Percentiles rank a stretch among this genome's conserved stretches.
These are phyloP conservation scores for Chamaecrista fasciculata DNA, from an alignment of 306 rosid genomes.

Conservation along the genomic window DNA sequence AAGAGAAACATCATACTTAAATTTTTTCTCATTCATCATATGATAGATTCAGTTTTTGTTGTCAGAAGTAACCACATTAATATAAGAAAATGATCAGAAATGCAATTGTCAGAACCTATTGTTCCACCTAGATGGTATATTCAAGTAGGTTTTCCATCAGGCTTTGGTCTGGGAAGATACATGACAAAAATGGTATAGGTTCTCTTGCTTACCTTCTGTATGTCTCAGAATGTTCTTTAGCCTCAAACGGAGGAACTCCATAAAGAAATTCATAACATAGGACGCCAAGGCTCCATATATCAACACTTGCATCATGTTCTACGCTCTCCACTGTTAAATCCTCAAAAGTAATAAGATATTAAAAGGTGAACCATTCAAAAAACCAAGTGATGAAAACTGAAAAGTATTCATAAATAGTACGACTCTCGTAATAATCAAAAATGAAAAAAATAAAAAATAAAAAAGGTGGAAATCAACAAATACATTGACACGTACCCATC, in stretches of 20 bases:
- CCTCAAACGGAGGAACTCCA: conserved; percentile 98
- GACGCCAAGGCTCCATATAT: conserved; percentile 98
- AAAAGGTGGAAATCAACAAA: background rate
- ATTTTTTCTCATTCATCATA: background rate
- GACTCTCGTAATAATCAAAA: background rate
- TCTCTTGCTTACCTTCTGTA: conserved; percentile 69
- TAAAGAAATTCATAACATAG: conserved; percentile 96
- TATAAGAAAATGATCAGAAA: background rate
- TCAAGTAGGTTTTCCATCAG: too few species aligned
- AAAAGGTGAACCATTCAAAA: background rate
- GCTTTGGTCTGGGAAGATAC: background rate
- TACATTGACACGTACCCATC: conserved; percentile 67
- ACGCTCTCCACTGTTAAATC: conserved; percentile 88
- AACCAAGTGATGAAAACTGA: background rate
- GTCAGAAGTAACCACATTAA: background rate
- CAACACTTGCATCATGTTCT: conserved; percentile 96
- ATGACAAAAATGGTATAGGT: too few species aligned
- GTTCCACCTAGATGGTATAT: too few species aligned
- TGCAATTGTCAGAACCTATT: background rate
- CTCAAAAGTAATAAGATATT: conserved; percentile 19
- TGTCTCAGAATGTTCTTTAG: conserved; percentile 96
- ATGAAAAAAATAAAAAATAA: too few species aligned
- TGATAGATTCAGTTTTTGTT: background rate
- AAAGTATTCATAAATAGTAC: background rate
- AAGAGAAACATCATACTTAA: conserved; percentile 6